Base-by-base conservation (phyloP, 805 yeast species). In the Metschnikowia proteae region DNA sequence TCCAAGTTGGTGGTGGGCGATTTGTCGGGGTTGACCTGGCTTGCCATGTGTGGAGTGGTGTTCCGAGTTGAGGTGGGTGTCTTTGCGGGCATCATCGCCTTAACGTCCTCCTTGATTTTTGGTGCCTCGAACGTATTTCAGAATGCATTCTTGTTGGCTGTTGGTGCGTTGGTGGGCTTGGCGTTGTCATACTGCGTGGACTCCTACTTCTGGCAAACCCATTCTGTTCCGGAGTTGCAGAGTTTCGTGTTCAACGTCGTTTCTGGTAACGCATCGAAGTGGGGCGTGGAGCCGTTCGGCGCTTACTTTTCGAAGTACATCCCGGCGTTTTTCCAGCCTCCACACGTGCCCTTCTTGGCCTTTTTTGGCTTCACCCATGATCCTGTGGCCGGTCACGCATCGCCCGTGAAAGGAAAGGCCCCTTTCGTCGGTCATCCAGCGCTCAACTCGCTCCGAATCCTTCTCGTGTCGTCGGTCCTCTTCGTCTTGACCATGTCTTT, bases 201-300 rank as follows among this genome's bases (percentile, higher is more conserved):
- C 63, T 79, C 92, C 1, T 80, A 78, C 60, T 88, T 89, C 65
- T 92, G 97, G 97, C 56, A 67, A 46, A 42, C 65, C 53, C 51
- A 43, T 23, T 65, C 79, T n/a, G 64, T 87, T 30, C 97, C 98
- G 0, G 97, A 91, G 64, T 46, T 88, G 1, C 77, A 76, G 43
- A 80, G 92, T 0, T 83, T 91, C 59, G 44, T 80, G 10, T 91
- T 80, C 70, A 92, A 92, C 64, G 86, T 88, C 2, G 50, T 90
- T n/a, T 64, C 78, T 7, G 96, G 96, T 1, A 80, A 86, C 36
- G 74, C 96, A 1, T 64, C 78, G 1, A 73, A 81, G 11, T 92
- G 97, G 97, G 98, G 97, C 0, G 76, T 75, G 1, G 91, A 87
- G 62, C 96, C 98, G 4, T 78, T 75, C 57, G 52, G 65, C 33